Conservation (phyloP, 1,139 yeast genomes). For the Nakaseomyces delphensis region DNA sequence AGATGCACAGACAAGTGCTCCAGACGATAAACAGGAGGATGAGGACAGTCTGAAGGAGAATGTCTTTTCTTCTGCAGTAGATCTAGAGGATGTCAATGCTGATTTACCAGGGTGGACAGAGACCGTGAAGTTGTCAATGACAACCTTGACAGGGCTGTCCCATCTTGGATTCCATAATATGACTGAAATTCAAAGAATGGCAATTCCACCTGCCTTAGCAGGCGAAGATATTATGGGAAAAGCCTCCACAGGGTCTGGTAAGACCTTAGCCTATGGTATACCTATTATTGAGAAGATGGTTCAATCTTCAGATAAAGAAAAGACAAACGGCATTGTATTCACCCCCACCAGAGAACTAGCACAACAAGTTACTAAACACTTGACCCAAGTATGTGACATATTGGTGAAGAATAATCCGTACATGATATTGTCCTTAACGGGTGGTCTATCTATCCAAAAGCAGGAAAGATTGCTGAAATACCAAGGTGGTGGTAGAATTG, state of each 20-base stretch:
- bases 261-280: slow-evolving; percentile 88
- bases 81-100: slow-evolving; percentile 25
- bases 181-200: slow-evolving; percentile 68
- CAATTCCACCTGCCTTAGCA: slow-evolving; percentile 67
- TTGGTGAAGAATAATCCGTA: slow-evolving; percentile 56
- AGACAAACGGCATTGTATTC: slow-evolving; percentile 72
- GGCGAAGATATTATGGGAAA: slow-evolving; percentile 87
- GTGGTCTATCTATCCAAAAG: slow-evolving; percentile 89
- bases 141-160: slow-evolving; percentile 51
- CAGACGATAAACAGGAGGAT: slow-evolving; percentile 13
- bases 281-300: slow-evolving; percentile 75
- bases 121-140: slow-evolving; percentile 37
- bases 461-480: slow-evolving; percentile 71
- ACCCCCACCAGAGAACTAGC: slow-evolving; percentile 97
- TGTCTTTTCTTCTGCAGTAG: slow-evolving; percentile 26
- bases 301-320: slow-evolving; percentile 15
- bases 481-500: slow-evolving; percentile 57
- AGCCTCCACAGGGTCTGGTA: slow-evolving; percentile 98
- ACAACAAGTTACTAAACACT: slow-evolving; percentile 81
- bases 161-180: slow-evolving; percentile 58
- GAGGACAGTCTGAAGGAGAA: slow-evolving; percentile 15
- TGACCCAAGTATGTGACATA: slow-evolving; percentile 36
- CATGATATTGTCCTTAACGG: slow-evolving; percentile 72
- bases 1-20: slow-evolving; percentile 11
- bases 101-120: slow-evolving; percentile 56